Percentiles rank a stretch among this genome's conserved stretches.
These are phyloP conservation scores for Corymbia citriodora DNA, from an alignment of 441 rosid species.

Conservation along the genomic window DNA sequence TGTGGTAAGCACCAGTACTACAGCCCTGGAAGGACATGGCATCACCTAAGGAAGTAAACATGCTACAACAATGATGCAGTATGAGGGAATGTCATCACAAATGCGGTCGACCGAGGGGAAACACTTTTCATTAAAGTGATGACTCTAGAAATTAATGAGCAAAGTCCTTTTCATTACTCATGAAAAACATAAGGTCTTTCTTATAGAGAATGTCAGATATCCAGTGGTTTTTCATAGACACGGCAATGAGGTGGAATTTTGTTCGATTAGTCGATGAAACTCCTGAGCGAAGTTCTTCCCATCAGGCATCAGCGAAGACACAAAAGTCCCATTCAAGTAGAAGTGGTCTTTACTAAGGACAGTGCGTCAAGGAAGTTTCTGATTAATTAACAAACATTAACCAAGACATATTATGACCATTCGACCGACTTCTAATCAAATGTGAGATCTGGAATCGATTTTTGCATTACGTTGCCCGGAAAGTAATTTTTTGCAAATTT, in stretches of 20 bases:
- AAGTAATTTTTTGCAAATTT: too few relatives aligned
- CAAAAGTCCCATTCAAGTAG: background rate
- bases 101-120: too few relatives aligned
- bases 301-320: background rate
- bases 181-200: background rate
- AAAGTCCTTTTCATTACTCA: background rate
- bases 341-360: background rate
- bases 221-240: background rate
- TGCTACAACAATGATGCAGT: too few relatives aligned
- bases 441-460: too few relatives aligned
- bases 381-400: too few relatives aligned
- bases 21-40: slow-evolving; percentile 25
- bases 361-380: background rate
- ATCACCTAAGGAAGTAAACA: too few relatives aligned
- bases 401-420: background rate
- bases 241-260: background rate
- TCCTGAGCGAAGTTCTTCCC: background rate
- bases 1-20: slow-evolving; percentile 33
- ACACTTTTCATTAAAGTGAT: too few relatives aligned
- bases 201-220: background rate
- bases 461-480: too few relatives aligned
- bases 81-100: too few relatives aligned
- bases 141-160: too few relatives aligned
- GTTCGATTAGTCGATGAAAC: background rate
- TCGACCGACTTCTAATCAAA: too few relatives aligned